These are phyloP conservation scores for Termitomyces eurrhizus DNA, from an alignment of 768 basidiomycete genomes.

Conservation along the genomic window DNA sequence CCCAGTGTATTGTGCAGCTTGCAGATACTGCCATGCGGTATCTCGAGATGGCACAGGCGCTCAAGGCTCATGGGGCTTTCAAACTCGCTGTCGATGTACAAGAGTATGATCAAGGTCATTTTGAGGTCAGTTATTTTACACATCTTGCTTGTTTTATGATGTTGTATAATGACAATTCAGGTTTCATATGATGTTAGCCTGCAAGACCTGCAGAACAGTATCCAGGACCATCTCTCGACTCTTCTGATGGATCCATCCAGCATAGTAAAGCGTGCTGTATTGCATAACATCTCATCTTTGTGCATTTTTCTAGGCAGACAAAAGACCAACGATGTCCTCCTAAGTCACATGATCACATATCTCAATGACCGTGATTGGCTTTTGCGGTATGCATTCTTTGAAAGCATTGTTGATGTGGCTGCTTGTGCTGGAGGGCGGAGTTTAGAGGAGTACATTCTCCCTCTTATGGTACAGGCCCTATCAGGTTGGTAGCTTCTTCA, in stretches of 20 bases:
- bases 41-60: constrained; percentile 89
- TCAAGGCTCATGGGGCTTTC: constrained; percentile 79
- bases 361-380: constrained; percentile 90
- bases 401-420: constrained; percentile 93
- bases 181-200: constrained; percentile 88
- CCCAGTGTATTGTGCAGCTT: constrained; percentile 79
- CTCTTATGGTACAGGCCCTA: constrained; percentile 91
- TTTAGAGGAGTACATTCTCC: constrained; percentile 95
- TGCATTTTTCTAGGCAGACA: constrained; percentile 93
- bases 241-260: constrained; percentile 88
- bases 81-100: constrained; percentile 59
- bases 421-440: constrained; percentile 89
- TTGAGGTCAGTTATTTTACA: constrained; percentile 54
- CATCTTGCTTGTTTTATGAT: not conserved
- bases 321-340: constrained; percentile 89
- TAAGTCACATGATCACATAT: constrained; percentile 87
- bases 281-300: constrained; percentile 81
- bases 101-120: constrained; percentile 74
- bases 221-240: constrained; percentile 84
- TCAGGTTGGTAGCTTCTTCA: constrained; percentile 55
- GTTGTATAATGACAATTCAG: constrained; percentile 32
- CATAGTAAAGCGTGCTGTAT: constrained; percentile 86
- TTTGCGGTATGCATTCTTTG: constrained; percentile 88
- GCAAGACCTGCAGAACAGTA: constrained; percentile 77
- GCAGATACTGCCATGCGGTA: constrained; percentile 86